Percentiles rank a stretch among this genome's conserved stretches.
phyloP scores from a whole-genome alignment of 2,329 filamentous ascomycete species.

The Aspergillus aculeatinus region DNA sequence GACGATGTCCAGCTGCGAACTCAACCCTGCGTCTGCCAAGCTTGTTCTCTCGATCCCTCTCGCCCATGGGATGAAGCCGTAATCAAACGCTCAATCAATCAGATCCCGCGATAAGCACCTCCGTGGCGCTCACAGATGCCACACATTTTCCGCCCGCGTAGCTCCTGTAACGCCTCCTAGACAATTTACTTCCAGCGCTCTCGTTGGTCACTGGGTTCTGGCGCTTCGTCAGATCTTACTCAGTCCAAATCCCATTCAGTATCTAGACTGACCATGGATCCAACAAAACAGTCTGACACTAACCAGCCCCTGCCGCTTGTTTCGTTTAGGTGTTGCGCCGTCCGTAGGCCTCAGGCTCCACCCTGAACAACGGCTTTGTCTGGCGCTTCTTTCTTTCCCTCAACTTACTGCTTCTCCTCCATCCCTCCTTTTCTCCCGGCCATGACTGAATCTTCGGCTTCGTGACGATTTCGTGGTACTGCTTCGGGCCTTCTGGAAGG shows the following conservation, averaged over 20 bases:
- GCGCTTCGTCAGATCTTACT: constrained; percentile 18
- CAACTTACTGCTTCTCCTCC: neutral
- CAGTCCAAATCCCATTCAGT: constrained; percentile 11
- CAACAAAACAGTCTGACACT: constrained; percentile 7
- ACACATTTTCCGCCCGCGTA: constrained; percentile 1
- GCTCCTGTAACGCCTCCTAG: constrained; percentile 5
- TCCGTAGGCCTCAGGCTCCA: constrained; percentile 19
- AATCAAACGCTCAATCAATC: neutral
- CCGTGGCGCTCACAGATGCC: constrained; percentile 2
- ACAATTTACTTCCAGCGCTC: constrained; percentile 11
- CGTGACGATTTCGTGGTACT: constrained; percentile 16
- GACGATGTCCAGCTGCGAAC: constrained; percentile 13
- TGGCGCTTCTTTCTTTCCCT: constrained; percentile 9
- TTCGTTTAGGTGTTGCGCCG: constrained; percentile 16
- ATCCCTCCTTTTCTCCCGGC: constrained; percentile 13
- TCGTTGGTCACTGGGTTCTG: constrained; percentile 14
- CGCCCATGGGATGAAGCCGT: neutral
- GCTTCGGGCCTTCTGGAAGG: constrained; percentile 40
- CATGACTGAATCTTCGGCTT: constrained; percentile 21
- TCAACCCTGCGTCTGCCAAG: constrained; percentile 1
- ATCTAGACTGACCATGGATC: no score
- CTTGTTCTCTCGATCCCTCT: constrained; percentile 3
- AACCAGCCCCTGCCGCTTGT: constrained; percentile 14
- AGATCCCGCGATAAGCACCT: neutral
- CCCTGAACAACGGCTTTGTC: constrained; percentile 13